phyloP scores from a whole-genome alignment of 768 basidiomycete species.

The Hemileccinum rubropunctum region DNA sequence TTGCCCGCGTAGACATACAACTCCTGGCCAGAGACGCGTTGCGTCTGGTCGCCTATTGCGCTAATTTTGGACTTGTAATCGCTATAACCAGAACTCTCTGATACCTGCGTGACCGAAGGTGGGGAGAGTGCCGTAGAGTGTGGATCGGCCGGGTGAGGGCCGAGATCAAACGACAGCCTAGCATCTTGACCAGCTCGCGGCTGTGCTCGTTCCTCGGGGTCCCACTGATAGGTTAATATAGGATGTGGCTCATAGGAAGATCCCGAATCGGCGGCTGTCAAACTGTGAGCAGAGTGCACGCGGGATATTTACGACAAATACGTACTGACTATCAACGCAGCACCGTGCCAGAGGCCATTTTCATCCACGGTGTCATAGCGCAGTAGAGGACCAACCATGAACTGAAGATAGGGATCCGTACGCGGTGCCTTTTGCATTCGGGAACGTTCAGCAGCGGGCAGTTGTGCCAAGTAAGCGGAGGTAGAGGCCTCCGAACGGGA shows the following conservation, averaged over 20 bases:
- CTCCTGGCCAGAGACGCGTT: slow-evolving; percentile 59
- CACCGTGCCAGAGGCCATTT: slow-evolving; percentile 81
- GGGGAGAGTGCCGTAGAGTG: slow-evolving; percentile 45
- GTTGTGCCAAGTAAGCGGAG: slow-evolving; percentile 42
- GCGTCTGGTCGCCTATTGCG: slow-evolving; percentile 31
- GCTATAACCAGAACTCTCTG: slow-evolving; percentile 4
- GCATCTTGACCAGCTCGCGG: slow-evolving; percentile 26
- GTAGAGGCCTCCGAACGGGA: slow-evolving; percentile 1
- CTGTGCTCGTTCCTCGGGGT: slow-evolving; percentile 45
- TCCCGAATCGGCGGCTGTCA: slow-evolving; percentile 69
- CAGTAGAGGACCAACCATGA: slow-evolving; percentile 90
- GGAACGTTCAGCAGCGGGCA: slow-evolving; percentile 68
- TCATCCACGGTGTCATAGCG: slow-evolving; percentile 87
- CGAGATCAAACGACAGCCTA: slow-evolving; percentile 47
- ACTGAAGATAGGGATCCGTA: slow-evolving; percentile 81
- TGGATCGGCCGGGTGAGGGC: slow-evolving; percentile 75
- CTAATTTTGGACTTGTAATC: slow-evolving; percentile 20
- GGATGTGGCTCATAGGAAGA: slow-evolving; percentile 78
- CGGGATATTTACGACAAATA: slow-evolving; percentile 31
- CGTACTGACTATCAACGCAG: slow-evolving; percentile 84
- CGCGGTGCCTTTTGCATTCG: slow-evolving; percentile 51
- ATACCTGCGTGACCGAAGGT: slow-evolving; percentile 3
- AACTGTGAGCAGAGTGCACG: slow-evolving; percentile 1
- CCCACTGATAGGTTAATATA: slow-evolving; percentile 68
- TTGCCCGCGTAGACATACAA: slow-evolving; percentile 65